phyloP scores from a whole-genome alignment of 2,329 filamentous ascomycete species.

The Aspergillus puulaauensis region DNA sequence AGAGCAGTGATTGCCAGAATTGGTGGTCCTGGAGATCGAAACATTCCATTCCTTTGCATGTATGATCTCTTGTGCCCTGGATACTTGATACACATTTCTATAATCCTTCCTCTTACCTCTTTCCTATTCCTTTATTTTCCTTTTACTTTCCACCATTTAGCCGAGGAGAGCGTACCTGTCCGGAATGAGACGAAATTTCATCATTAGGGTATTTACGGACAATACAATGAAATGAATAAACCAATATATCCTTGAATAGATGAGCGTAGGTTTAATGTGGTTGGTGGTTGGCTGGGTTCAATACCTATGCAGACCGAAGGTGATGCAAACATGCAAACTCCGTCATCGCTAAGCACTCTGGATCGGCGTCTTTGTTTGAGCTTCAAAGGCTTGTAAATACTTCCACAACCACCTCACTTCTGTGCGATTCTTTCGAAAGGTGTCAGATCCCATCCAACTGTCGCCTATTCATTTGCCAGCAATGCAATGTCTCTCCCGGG shows the following conservation, averaged over 20 bases:
- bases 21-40: conserved; percentile 21
- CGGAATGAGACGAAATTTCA: conserved; percentile 5
- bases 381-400: neutral
- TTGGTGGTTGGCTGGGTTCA: neutral
- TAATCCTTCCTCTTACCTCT: conserved; percentile 15
- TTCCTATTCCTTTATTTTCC: conserved; percentile 11
- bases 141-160: conserved; percentile 13
- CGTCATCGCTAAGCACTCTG: conserved; percentile 15
- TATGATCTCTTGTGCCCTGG: conserved; percentile 18
- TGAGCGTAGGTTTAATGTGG: neutral
- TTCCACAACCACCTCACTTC: neutral
- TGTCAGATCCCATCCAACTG: neutral
- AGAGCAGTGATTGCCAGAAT: conserved; percentile 12
- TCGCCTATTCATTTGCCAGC: conserved; percentile 2
- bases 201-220: conserved; percentile 10
- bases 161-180: conserved; percentile 5
- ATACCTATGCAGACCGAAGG: neutral
- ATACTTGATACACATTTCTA: conserved; percentile 22
- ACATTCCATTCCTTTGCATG: conserved; percentile 17
- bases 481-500: conserved; percentile 70
- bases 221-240: conserved; percentile 7
- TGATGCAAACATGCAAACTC: conserved; percentile 24
- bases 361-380: neutral
- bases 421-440: neutral
- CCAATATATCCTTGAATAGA: neutral